A percentile compares a stretch with the other conserved stretches of the same genome.
Conservation (phyloP, 1,284 basidiomycete genomes). For the Trichosporon ovoides region DNA sequence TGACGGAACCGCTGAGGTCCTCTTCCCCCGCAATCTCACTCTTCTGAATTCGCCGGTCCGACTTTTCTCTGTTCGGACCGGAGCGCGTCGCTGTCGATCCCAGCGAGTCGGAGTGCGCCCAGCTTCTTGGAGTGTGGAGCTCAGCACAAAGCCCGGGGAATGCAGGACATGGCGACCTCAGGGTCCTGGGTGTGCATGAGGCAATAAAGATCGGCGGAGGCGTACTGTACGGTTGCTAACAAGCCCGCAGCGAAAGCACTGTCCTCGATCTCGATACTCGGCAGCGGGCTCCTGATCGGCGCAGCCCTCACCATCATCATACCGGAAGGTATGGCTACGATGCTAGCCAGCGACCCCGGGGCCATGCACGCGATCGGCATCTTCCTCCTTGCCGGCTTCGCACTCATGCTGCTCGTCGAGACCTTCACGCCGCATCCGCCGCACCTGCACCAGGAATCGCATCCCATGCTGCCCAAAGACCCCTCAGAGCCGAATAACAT, state of each 20-base stretch:
- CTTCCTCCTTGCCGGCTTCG: slow-evolving; percentile 72
- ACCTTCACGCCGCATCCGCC: slow-evolving; percentile 42
- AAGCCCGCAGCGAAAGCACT: slow-evolving; percentile 55
- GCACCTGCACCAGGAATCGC: slow-evolving; percentile 17
- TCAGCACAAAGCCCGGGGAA: too few relatives aligned
- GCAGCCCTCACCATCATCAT: slow-evolving; percentile 85
- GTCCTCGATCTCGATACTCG: slow-evolving; percentile 61
- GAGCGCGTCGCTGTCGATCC: too few relatives aligned
- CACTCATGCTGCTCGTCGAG: slow-evolving; percentile 66
- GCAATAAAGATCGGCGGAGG: too few relatives aligned
- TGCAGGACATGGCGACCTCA: background rate
- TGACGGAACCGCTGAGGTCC: slow-evolving; percentile 3
- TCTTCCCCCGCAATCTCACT: too few relatives aligned
- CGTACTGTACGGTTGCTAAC: too few relatives aligned
- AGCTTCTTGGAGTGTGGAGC: too few relatives aligned
- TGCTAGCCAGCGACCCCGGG: slow-evolving; percentile 48
- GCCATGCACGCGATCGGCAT: slow-evolving; percentile 58
- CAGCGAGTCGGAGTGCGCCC: too few relatives aligned
- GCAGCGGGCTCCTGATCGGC: slow-evolving; percentile 79
- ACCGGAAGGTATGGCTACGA: slow-evolving; percentile 64
- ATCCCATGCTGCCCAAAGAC: slow-evolving; percentile 14
- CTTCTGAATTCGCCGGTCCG: background rate
- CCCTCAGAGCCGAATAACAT: slow-evolving; percentile 10
- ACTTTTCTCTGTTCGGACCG: background rate
- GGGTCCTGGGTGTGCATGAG: too few relatives aligned